A percentile compares a stretch with the other conserved stretches of the same genome.
Evolutionary conservation across 148 eudicot species (phyloP).

Genomic region (Chenopodium berlandieri): DNA sequence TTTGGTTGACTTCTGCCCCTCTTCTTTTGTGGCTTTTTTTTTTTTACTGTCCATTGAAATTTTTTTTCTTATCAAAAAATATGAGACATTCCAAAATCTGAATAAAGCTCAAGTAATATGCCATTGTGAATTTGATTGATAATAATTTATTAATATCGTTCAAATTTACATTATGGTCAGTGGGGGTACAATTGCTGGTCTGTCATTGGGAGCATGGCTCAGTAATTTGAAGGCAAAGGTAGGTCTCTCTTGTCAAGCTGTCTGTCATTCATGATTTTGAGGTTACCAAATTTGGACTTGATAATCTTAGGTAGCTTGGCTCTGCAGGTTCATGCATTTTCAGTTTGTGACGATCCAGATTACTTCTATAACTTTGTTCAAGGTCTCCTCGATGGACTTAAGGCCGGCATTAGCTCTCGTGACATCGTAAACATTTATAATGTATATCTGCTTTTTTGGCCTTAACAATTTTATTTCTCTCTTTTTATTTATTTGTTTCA

Average conservation of each 20-base stretch:
- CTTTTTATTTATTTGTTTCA: too few relatives aligned
- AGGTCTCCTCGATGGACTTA: slow-evolving; percentile 61
- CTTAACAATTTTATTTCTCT: neutral
- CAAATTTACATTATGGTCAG: slow-evolving; percentile 41
- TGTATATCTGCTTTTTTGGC: slow-evolving; percentile 41
- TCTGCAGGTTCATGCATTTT: slow-evolving; percentile 78
- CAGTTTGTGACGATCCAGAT: slow-evolving; percentile 91
- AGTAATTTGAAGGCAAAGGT: slow-evolving; percentile 84
- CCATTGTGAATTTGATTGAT: neutral
- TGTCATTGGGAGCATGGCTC: slow-evolving; percentile 76
- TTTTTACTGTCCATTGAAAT: neutral
- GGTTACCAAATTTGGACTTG: neutral
- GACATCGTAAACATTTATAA: slow-evolving; percentile 57
- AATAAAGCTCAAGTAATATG: neutral
- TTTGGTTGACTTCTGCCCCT: neutral
- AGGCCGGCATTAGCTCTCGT: slow-evolving; percentile 49
- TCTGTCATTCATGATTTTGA: slow-evolving; percentile 10
- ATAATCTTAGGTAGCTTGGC: slow-evolving; percentile 15
- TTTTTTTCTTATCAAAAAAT: too few relatives aligned
- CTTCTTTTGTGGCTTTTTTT: neutral
- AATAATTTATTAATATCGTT: slow-evolving; percentile 3
- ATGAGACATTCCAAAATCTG: too few relatives aligned
- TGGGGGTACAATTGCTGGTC: slow-evolving; percentile 93
- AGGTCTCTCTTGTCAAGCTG: slow-evolving; percentile 18
- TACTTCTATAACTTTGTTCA: slow-evolving; percentile 82